These are phyloP conservation scores for Brassica balearica DNA, from an alignment of 441 rosid species.

Conservation along the genomic window DNA sequence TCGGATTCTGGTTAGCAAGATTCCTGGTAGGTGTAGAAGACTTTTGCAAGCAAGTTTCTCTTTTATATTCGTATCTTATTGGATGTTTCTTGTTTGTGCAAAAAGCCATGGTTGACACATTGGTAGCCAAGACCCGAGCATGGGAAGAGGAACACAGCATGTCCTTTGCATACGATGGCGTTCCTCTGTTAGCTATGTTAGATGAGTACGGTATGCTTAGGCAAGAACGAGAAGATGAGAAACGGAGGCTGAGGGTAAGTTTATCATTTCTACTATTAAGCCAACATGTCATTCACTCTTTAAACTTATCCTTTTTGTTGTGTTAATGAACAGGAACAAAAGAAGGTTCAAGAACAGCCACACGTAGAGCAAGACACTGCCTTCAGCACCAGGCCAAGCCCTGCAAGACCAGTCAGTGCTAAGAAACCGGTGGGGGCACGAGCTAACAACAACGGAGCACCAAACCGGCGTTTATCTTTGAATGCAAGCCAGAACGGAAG, in stretches of 20 bases:
- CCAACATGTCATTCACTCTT: neutral
- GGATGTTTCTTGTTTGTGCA: conserved; percentile 32
- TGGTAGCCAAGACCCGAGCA: conserved; percentile 77
- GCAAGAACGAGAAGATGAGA: conserved; percentile 97
- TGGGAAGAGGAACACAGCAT: conserved; percentile 89
- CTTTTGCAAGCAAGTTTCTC: conserved; percentile 3
- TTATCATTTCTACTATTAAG: neutral
- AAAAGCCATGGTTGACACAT: conserved; percentile 81
- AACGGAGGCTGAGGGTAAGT: conserved; percentile 76
- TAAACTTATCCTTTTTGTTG: neutral
- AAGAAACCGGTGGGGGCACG: conserved; percentile 76
- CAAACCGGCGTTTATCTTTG: conserved; percentile 78
- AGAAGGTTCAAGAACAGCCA: conserved; percentile 88
- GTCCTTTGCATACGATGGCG: conserved; percentile 84
- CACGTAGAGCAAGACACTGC: conserved; percentile 77
- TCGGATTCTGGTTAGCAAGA: conserved; percentile 88
- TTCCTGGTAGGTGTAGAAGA: conserved; percentile 68
- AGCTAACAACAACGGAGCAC: conserved; percentile 77
- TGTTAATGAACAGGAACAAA: conserved; percentile 45
- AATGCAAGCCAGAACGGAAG: conserved; percentile 80
- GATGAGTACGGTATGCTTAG: conserved; percentile 96
- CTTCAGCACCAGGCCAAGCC: conserved; percentile 83
- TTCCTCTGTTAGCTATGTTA: conserved; percentile 95
- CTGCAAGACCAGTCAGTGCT: conserved; percentile 72
- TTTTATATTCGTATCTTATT: conserved; percentile 20